Percentiles rank a stretch among this genome's conserved stretches.
phyloP scores from a whole-genome alignment of 306 rosid species.

The Oemleria cerasiformis region DNA sequence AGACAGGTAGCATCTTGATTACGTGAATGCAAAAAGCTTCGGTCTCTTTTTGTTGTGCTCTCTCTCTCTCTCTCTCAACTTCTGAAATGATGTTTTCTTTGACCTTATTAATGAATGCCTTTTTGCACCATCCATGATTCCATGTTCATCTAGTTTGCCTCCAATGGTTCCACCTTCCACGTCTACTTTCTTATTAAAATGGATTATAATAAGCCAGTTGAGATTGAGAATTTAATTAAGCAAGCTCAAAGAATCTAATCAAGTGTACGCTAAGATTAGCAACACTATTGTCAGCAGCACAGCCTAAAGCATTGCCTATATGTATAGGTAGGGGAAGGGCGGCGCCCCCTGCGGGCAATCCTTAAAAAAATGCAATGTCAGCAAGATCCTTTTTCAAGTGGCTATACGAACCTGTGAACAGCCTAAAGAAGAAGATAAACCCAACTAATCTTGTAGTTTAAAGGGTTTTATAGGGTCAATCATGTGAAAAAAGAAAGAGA shows the following conservation, averaged over 20 bases:
- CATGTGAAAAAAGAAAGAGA: not conserved
- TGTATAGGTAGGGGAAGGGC: not conserved
- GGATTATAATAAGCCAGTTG: too few relatives aligned
- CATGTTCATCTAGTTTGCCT: not conserved
- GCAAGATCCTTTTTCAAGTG: not conserved
- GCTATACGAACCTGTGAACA: not conserved
- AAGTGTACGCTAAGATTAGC: not conserved
- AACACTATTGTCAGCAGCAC: not conserved
- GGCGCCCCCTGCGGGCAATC: not conserved
- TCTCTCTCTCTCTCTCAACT: not conserved
- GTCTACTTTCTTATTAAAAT: too few relatives aligned
- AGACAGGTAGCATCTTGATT: not conserved
- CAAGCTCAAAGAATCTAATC: not conserved
- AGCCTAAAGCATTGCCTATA: too few relatives aligned
- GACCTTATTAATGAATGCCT: not conserved
- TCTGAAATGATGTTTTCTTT: not conserved
- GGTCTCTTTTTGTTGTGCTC: not conserved
- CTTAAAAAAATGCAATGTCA: constrained; percentile 10
- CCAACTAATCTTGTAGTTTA: not conserved
- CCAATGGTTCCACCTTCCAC: constrained; percentile 7
- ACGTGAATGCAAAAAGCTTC: not conserved
- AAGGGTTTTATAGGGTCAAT: not conserved
- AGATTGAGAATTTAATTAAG: not conserved
- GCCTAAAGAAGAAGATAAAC: not conserved
- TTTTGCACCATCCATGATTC: not conserved